Base-by-base conservation (phyloP, 2,329 filamentous ascomycete species). In the Chaetothyriales sp. region DNA sequence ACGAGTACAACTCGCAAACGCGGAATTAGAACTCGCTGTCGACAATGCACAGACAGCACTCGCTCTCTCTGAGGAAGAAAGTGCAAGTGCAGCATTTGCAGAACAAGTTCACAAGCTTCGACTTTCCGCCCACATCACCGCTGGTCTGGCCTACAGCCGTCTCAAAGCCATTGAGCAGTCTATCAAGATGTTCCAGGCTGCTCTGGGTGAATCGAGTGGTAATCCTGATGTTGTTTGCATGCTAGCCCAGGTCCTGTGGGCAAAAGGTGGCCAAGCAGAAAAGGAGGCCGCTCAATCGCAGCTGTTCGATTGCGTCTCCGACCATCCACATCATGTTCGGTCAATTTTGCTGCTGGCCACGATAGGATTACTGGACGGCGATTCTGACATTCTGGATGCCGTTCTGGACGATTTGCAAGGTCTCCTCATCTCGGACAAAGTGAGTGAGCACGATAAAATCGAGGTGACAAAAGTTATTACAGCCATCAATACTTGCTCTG, bases 241-340 rank as follows among this genome's bases (percentile, higher is more conserved):
- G 10, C 74, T 97, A 10, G 86, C 89, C 0, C 88, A 97, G 67
- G 86, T 97, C 0, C 76, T 97, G 0, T 98, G 92, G 90, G 89
- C 89, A 0, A 88, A 87, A 58, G 89, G 86, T 7, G 81, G 82
- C 0, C 79, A 83, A 5, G 76, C 82, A 0, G 85, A 89, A 51
- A 80, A 83, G 46, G 80, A 83, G 48, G 81, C 85, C 55, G 89
- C 90, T 15, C 78, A 88, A 2, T 81, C 85, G 49, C 79, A 86
- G 57, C 75, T 98, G 0, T 90, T 95, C 62, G 82, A 82, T 13
- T 82, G 85, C 37, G 82, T 95, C 10, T 86, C 89, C 60, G 76
- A 73, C 48, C 71, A 85, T 48, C 80, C 86, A 0, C 78, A 82
- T 1, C 89, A 97, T 59, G 78, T 94, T 1, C 83, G 83, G 56